phyloP scores from a whole-genome alignment of 345 rosid species.

The Eucalyptus leucophloia region DNA sequence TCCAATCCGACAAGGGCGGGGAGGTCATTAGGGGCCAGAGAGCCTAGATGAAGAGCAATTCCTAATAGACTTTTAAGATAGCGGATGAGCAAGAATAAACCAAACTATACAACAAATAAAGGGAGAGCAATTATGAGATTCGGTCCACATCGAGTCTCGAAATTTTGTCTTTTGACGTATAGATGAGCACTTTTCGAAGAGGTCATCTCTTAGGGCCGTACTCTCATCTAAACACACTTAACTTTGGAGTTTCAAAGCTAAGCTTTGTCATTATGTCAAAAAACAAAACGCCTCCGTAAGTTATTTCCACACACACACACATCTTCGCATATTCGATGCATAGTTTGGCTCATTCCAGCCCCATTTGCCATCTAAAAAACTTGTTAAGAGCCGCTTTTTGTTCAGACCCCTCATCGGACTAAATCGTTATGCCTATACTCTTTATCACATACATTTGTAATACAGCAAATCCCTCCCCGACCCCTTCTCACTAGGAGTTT shows the following conservation, averaged over 20 bases:
- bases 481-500: background rate
- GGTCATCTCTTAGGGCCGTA: background rate
- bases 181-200: background rate
- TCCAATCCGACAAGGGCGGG: background rate
- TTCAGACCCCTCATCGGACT: fast-evolving
- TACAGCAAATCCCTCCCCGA: background rate
- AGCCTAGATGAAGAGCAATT: fast-evolving
- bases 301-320: background rate
- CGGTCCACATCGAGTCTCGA: background rate
- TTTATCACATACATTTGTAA: background rate
- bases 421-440: background rate
- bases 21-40: background rate
- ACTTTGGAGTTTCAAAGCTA: background rate
- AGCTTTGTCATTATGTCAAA: background rate
- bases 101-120: too few species aligned
- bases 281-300: background rate
- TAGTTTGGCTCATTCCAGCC: background rate
- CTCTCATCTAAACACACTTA: background rate
- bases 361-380: background rate
- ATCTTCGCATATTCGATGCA: fast-evolving
- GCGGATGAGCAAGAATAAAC: too few species aligned
- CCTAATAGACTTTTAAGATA: background rate
- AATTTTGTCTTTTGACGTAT: background rate
- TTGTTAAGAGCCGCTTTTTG: background rate
- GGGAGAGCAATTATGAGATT: background rate